phyloP scores from a whole-genome alignment of 2,329 filamentous ascomycete genomes.

The Calonectria ilicicola region DNA sequence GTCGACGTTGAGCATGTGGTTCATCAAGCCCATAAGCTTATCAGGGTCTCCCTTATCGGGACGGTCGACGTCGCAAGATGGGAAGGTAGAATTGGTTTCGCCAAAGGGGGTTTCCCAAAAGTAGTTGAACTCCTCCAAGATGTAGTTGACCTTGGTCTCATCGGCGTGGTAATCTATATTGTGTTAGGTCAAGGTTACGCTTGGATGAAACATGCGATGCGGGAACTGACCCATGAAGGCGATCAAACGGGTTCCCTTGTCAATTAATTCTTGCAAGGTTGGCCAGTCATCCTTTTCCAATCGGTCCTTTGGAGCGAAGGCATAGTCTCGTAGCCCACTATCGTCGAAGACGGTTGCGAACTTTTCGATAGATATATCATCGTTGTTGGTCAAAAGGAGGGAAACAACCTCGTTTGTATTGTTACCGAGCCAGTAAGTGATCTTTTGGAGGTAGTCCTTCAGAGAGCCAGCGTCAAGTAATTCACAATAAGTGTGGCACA shows the following conservation, averaged over 20 bases:
- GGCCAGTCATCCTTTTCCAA: constrained; percentile 71
- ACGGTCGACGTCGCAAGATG: constrained; percentile 74
- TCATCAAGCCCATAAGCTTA: constrained; percentile 44
- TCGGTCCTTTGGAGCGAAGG: constrained; percentile 62
- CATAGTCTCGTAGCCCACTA: constrained; percentile 67
- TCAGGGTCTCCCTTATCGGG: constrained; percentile 55
- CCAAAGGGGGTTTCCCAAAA: constrained; percentile 82
- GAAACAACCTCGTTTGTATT: constrained; percentile 73
- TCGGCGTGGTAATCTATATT: constrained; percentile 68
- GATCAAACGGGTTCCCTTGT: constrained; percentile 71
- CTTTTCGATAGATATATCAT: constrained; percentile 66
- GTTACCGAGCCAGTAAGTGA: constrained; percentile 71
- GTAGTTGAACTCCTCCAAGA: constrained; percentile 73
- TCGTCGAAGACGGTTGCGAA: constrained; percentile 66
- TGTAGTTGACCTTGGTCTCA: constrained; percentile 65
- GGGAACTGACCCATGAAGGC: constrained; percentile 74
- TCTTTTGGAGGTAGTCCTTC: constrained; percentile 63
- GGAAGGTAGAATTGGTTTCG: constrained; percentile 68
- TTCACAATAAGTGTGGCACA: constrained; percentile 75
- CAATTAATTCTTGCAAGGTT: constrained; percentile 75
- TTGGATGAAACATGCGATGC: neutral
- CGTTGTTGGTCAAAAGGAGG: constrained; percentile 72
- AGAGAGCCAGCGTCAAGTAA: constrained; percentile 71
- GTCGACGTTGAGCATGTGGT: constrained; percentile 46
- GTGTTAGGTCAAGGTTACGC: constrained; percentile 27